Evolutionary conservation across 306 rosid genomes (phyloP), one percentile per base, ranked within the genome.

Genomic region (Prinsepia uniflora): DNA sequence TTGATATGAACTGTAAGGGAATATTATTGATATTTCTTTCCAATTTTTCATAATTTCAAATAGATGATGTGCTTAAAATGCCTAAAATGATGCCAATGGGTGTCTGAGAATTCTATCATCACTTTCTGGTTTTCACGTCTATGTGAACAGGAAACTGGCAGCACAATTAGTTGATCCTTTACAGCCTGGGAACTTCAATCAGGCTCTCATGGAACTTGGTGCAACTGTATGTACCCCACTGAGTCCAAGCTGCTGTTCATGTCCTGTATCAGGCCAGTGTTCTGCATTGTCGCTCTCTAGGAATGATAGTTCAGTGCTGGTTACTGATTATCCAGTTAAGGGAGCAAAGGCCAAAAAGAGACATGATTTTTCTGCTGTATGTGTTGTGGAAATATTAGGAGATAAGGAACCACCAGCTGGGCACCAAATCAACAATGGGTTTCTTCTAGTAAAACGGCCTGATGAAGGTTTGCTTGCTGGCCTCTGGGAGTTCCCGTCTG

Each of bases 401-500:
- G 81, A 74, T 58, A 80, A 81, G 72, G 74, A 78, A 24, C 45
- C n/a, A 67, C 77, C 55, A 17, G 71, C 77, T 0, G 52, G 59
- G 56, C 76, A 67, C 41, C 80, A 62, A 40, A 75, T 82, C 40
- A 68, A 74, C 72, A 79, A 90, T 80, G 75, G 67, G 71, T 90
- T 90, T 79, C 81, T 93, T 84, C 87, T 93, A 20, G 90, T 86
- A 14, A 93, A 93, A 81, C 84, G 98, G 81, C 96, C 96, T 1
- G 81, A 85, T 22, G 93, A 88, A 75, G 98, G 98, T 63, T 84
- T 93, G 83, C 98, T 93, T 71, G 98, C 98, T 40, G 96, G 96
- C 72, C 93, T 88, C 10, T 90, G 98, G 98, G 98, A 93, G 85
- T 93, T 93, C 81, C 98, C 98, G 0, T 93, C 98, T 66, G 88